Base-by-base conservation (phyloP, 73 alveolate species). In the Paramecium biaurelia region DNA sequence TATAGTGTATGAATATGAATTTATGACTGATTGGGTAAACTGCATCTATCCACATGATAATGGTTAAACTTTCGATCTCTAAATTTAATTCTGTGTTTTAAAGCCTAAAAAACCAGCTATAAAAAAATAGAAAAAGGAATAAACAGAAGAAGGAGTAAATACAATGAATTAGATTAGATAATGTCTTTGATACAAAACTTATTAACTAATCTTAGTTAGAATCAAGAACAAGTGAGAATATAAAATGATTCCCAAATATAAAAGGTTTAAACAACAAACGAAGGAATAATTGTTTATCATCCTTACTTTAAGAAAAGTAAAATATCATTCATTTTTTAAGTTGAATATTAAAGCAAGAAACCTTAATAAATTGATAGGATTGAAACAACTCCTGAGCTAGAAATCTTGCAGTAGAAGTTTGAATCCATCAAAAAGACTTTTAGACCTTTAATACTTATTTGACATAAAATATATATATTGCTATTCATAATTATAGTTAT, bases 101-200 rank as follows among this genome's bases (percentile, higher is more conserved):
- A 79, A 79, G 45, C 90, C 90, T 14, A 79, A 79, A 34, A 79
- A 79, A 34, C 90, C 74, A 21, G 41, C 56, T 9, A 26, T 47
- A 11, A 79, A 79, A 45, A 79, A 47, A 42, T 26, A 79, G 35
- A 47, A 43, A 45, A 41, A 41, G 30, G 74, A 79, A 42, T 34
- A 79, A 79, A 35, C 56, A 10, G 90, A 79, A n/a, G 90, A 79
- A 42, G 90, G 90, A 23, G 90, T 79, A 79, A 15, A 9, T 4
- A 20, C 30, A 10, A 79, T 43, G 47, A 53, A 21, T 6, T 41
- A 47, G 10, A 79, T 23, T 79, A 79, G 90, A 43, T 79, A 6
- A 79, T 43, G 74, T 47, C 70, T 63, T 20, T 79, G 57, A 43
- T 79, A 7, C 76, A 79, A 79, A 79, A 42, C 43, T 63, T 79